Percentiles rank a stretch among this genome's conserved stretches.
These are phyloP conservation scores for Russula dissimulans DNA, from an alignment of 768 basidiomycete genomes.

Conservation along the genomic window DNA sequence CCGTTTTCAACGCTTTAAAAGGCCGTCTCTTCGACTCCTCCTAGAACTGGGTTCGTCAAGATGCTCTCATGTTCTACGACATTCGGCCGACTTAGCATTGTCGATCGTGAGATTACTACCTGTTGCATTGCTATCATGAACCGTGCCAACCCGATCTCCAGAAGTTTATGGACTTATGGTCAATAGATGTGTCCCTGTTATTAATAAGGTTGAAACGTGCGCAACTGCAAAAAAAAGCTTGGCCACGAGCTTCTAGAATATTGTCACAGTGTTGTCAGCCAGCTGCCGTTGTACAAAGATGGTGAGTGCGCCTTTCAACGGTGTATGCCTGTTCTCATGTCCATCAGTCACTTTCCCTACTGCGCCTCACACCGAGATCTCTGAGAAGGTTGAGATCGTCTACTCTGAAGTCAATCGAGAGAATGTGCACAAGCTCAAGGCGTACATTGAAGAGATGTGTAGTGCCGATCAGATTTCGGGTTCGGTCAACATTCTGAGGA, in stretches of 20 bases:
- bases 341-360: slow-evolving; percentile 22
- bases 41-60: no score
- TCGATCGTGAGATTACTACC: slow-evolving; percentile 93
- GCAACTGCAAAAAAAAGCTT: slow-evolving; percentile 90
- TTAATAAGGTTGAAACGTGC: slow-evolving; percentile 91
- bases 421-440: slow-evolving; percentile 86
- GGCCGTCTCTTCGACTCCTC: no score
- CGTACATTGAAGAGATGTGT: slow-evolving; percentile 98
- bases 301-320: slow-evolving; percentile 42
- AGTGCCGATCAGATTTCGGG: slow-evolving; percentile 81
- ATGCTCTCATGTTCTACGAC: no score
- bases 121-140: slow-evolving; percentile 97
- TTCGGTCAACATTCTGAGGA: slow-evolving; percentile 38
- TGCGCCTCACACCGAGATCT: no score
- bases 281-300: slow-evolving; percentile 89
- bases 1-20: no score
- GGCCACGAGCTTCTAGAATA: slow-evolving; percentile 94
- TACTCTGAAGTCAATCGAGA: no score
- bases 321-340: not conserved
- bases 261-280: slow-evolving; percentile 71
- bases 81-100: slow-evolving; percentile 80
- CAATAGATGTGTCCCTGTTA: slow-evolving; percentile 63
- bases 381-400: no score
- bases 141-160: slow-evolving; percentile 89
- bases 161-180: slow-evolving; percentile 96